Evolutionary conservation across 208 protist genomes (phyloP).

Genomic region (Crithidia brevicula): DNA sequence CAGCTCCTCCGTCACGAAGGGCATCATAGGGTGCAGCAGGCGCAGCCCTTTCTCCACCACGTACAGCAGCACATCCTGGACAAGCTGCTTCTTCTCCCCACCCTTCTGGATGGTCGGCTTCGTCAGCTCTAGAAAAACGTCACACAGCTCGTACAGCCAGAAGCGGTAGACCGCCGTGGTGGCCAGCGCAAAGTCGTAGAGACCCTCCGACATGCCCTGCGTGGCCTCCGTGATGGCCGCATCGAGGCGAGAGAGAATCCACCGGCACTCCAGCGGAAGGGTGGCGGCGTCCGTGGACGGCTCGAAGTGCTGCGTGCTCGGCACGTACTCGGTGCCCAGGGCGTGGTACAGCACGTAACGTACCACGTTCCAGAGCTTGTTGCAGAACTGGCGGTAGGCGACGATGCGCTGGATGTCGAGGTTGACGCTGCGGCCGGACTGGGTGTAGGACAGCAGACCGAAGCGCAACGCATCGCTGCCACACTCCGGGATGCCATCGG

Average conservation of each 20-base stretch:
- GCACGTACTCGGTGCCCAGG: slow-evolving; percentile 80
- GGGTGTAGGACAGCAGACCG: slow-evolving; percentile 97
- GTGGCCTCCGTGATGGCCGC: slow-evolving; percentile 75
- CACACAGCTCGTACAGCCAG: slow-evolving; percentile 98
- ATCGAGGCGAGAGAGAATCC: slow-evolving; percentile 96
- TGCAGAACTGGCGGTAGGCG: slow-evolving; percentile 98
- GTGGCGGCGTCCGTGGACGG: slow-evolving; percentile 33
- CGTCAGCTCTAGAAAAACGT: slow-evolving; percentile 96
- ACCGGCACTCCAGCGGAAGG: slow-evolving; percentile 93
- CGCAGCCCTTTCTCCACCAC: slow-evolving; percentile 94
- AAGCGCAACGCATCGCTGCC: slow-evolving; percentile 99
- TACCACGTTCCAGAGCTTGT: slow-evolving; percentile 99
- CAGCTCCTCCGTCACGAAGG: slow-evolving; percentile 99
- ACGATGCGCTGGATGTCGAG: slow-evolving; percentile 98
- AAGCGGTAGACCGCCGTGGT: slow-evolving; percentile 96
- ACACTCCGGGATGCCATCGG: slow-evolving; percentile 97
- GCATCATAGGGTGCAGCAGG: slow-evolving; percentile 99
- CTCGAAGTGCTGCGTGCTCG: slow-evolving; percentile 52
- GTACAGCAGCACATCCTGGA: slow-evolving; percentile 92
- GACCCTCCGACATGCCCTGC: slow-evolving; percentile 65
- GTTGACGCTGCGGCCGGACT: slow-evolving; percentile 96
- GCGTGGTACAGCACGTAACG: slow-evolving; percentile 95
- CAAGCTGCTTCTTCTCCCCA: slow-evolving; percentile 72
- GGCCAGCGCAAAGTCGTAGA: slow-evolving; percentile 93
- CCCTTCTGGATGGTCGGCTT: slow-evolving; percentile 92